A percentile compares a stretch with the other conserved stretches of the same genome.
phyloP scores from a whole-genome alignment of 2,329 filamentous ascomycete species.

The Blastomyces emzantsi region DNA sequence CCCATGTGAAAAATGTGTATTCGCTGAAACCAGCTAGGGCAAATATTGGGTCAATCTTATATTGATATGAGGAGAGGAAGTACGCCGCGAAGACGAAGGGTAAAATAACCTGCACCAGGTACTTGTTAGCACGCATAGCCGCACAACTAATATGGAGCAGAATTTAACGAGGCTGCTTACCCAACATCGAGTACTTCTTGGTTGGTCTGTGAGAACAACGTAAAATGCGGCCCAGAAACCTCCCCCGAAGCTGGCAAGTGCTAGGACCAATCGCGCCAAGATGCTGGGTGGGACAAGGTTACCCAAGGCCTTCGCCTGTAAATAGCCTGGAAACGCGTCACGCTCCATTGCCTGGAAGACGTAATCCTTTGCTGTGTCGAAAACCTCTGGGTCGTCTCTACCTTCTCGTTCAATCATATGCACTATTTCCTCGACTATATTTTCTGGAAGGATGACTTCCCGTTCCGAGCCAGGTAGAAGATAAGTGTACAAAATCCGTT shows the following conservation, averaged over 20 bases:
- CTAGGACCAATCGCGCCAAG: conserved; percentile 74
- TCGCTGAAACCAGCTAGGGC: conserved; percentile 86
- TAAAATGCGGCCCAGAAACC: conserved; percentile 92
- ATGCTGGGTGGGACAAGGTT: conserved; percentile 90
- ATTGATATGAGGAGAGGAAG: conserved; percentile 82
- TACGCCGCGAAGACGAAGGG: conserved; percentile 91
- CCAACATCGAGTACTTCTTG: conserved; percentile 68
- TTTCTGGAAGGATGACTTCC: conserved; percentile 85
- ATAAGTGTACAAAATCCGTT: conserved; percentile 98
- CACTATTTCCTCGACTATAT: conserved; percentile 78
- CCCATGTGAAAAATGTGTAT: conserved; percentile 92
- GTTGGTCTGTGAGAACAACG: conserved; percentile 79
- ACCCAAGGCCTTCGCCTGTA: conserved; percentile 88
- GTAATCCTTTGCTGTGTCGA: conserved; percentile 96
- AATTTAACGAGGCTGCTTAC: conserved; percentile 46
- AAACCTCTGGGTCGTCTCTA: conserved; percentile 92
- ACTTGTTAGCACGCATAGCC: conserved; percentile 16
- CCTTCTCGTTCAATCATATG: conserved; percentile 81
- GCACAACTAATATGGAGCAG: neutral
- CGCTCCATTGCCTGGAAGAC: conserved; percentile 99
- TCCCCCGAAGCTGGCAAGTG: conserved; percentile 76
- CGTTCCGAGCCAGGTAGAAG: conserved; percentile 89
- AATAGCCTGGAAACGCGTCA: conserved; percentile 95
- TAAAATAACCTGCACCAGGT: conserved; percentile 55
- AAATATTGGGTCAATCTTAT: conserved; percentile 85